Evolutionary conservation across 306 rosid genomes (phyloP), one percentile per base, ranked within the genome.

Genomic region (Biancaea sappan): DNA sequence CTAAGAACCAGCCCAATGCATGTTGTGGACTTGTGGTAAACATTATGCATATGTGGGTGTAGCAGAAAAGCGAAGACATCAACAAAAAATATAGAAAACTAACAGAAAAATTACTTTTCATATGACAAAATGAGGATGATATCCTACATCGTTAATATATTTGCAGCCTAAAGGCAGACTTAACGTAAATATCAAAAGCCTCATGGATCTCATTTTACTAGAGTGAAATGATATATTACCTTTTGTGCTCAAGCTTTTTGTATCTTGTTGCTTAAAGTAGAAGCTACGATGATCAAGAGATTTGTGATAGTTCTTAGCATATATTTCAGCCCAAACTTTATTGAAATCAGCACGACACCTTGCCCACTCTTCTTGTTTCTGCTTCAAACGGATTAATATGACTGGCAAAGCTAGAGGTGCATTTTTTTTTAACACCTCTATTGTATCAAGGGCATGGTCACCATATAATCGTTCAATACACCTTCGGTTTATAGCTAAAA

Each of bases 281-380:
- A 95, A 95, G 87, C 99, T 95, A 40, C 97, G 99, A 82, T 95
- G 99, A 80, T 95, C 99, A 79, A 95, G 99, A 47, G 98, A 92
- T 82, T 92, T 95, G 82, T 95, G 99, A 85, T 95, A 88, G 81
- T 95, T 95, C 86, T 95, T 95, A 2, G 98, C 73, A 84, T 95
- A 95, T 86, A 95, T 92, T 37, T 95, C 99, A 56, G 96, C 98
- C 99, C 99, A 95, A 65, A 95, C 99, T 86, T 92, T 95, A 83
- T 87, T 90, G 66, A 92, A 95, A 81, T 95, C 99, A 58, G 93
- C 77, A 59, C 96, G 99, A 69, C 98, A 95, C 82, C 86, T 85
- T 58, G 93, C 96, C 99, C 99, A 95, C 82, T 92, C 99, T 63
- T 95, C 98, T 74, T 95, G 97, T 84, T 95, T 95, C 88, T 92